Base-by-base conservation (phyloP, 129 eudicot species). In the Saussurea involucrata region DNA sequence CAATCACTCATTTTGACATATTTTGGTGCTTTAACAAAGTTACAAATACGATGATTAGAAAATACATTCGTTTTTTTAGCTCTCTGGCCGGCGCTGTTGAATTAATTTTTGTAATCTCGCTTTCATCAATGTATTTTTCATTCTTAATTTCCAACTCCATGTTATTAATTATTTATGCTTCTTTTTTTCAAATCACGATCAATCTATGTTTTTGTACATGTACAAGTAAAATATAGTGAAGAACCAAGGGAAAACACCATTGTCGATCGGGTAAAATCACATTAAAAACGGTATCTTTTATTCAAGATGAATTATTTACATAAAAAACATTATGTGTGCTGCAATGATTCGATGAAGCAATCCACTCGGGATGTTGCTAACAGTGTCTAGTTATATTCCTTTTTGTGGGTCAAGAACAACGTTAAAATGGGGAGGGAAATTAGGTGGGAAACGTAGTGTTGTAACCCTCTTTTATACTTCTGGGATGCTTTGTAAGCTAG, bases 21-120 rank as follows among this genome's bases (percentile, higher is more conserved):
- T 6, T 74, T 22, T 36, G 9, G 60, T 64, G 25, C 18, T n/a
- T n/a, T n/a, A 46, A 65, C 65, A 21, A 80, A 66, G 20, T 34
- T 34, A 24, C 34, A 55, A 73, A 58, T 55, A 66, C 4, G 27
- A 55, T 18, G 53, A 10, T 32, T 42, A 63, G 3, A 76, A 65
- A 49, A 13, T 11, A 20, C 20, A 6, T 44, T 33, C 63, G 11
- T 6, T 13, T 20, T 21, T 33, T 53, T 34, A 65, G 68, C 83
- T 73, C 83, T 66, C 75, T 66, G 40, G 78, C 76, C 63, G 83
- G 4, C 1, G 55, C 61, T 60, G 28, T 73, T 64, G 79, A 73
- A 29, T 24, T 24, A 53, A 55, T 0, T 73, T 49, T 80, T 73
- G 79, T 49, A 73, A 33, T 66, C 64, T 63, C 13, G 46, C 29